Evolutionary conservation across 305 asterid species (phyloP), one percentile per base, ranked within the genome.

Genomic region (Solanum hybrid): DNA sequence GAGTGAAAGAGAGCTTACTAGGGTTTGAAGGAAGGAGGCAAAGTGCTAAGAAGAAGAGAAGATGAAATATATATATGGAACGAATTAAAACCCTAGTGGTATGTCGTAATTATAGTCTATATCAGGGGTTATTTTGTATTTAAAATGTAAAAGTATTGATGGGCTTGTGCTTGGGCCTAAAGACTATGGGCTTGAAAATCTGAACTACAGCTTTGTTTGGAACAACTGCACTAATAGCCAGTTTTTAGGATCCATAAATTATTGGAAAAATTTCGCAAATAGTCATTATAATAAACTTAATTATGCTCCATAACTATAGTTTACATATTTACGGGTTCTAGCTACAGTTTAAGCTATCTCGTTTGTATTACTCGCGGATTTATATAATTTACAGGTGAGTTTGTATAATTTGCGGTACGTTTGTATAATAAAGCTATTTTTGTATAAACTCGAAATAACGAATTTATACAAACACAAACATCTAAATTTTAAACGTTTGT

Each of bases 81-180:
- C 70, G 20, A 17, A 15, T 70, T 88, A n/a, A 90, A 90, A 84
- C 92, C 92, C 92, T 90, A 90, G 89, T 90, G 83, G 90, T 45
- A 33, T 72, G 2, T 41, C 57, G 86, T 80, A 80, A 80, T 37
- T 37, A 6, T 37, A 3, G 86, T 37, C n/a, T 24, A 24, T 37
- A 37, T 37, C n/a, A 80, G n/a, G 68, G 86, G 65, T 24, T n/a
- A 5, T 7, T 80, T n/a, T 24, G n/a, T 80, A 31, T 76, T 13
- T 15, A 27, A 73, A 33, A 78, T 76, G 24, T 72, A 72, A 11
- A 29, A 15, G 10, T 77, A 32, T 8, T 33, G 12, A 17, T 10
- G 83, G 85, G 85, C 61, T 34, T 76, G 34, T 9, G 34, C 10
- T 57, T 61, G 72, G 11, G 72, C 72, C 72, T 61, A 61, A 20